Percentiles rank a stretch among this genome's conserved stretches.
These are phyloP conservation scores for Poa pratensis DNA, from an alignment of 176 grass and related monocot genomes.

Conservation along the genomic window DNA sequence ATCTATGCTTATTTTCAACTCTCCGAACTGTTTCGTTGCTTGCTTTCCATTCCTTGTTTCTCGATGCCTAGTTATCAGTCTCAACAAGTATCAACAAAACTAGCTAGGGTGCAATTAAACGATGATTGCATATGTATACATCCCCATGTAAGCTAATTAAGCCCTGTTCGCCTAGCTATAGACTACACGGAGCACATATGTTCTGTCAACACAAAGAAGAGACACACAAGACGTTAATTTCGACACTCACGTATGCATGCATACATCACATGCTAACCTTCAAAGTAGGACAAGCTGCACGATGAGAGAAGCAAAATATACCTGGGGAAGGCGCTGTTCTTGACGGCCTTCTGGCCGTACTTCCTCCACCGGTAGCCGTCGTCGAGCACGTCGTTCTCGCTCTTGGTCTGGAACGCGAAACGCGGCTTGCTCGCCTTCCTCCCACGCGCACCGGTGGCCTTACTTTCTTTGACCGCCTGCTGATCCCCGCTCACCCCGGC, in stretches of 20 bases:
- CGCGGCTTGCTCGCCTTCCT: constrained; percentile 62
- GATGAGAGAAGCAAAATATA: constrained; percentile 35
- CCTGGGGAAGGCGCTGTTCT: constrained; percentile 80
- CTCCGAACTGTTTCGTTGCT: not conserved
- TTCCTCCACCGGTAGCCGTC: constrained; percentile 93
- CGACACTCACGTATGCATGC: not conserved
- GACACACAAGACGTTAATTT: not conserved
- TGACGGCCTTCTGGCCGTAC: constrained; percentile 89
- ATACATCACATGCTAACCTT: not conserved
- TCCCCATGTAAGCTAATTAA: too few species aligned
- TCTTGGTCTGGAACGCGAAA: constrained; percentile 92
- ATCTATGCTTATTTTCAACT: constrained; percentile 4
- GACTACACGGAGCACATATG: not conserved
- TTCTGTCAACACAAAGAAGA: not conserved
- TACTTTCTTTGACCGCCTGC: constrained; percentile 15
- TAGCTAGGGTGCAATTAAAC: not conserved
- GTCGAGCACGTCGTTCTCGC: constrained; percentile 79
- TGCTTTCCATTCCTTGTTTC: not conserved
- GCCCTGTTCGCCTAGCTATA: not conserved
- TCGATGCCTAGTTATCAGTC: not conserved
- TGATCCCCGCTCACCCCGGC: not conserved
- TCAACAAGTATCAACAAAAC: not conserved
- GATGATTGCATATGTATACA: not conserved
- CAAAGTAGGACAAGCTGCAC: not conserved
- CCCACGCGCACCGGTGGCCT: constrained; percentile 8